Evolutionary conservation across 768 basidiomycete species (phyloP), one percentile per base, ranked within the genome.

Genomic region (Flagelloscypha sp.): DNA sequence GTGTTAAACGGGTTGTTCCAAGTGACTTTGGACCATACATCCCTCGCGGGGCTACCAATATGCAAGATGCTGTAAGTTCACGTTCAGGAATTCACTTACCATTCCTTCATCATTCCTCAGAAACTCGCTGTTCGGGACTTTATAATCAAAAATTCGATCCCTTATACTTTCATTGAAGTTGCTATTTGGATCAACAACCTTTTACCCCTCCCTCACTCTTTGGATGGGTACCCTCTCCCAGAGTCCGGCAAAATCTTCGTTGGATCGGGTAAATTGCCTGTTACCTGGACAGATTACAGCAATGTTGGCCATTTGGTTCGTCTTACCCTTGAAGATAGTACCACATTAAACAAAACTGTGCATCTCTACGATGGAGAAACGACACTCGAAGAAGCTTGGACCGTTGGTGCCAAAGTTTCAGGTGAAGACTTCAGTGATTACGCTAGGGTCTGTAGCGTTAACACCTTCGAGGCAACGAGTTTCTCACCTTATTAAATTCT

Each of bases 131-230:
- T 57, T 15, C 48, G 47, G 19, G 46, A 52, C 5, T 53, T 48
- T 34, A 34, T 57, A 33, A 27, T 45, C 10, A 43, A 43, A 7
- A 36, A 49, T 12, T 48, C 44, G 24, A 36, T 55, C 3, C 40
- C 44, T 1, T 50, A 59, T 35, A 58, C 58, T 6, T 50, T 55
- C 40, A 54, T 59, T 32, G 56, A 56, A 32, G 52, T 54, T 13
- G 55, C 56, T 3, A 55, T 43, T 41, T 59, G 58, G 56, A 46
- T 48, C 45, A 53, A 58, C 35, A 11, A 46, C 6, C 33, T 46
- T 11, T 40, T 35, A n/a, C 41, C 42, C 7, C 47, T 8, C 36
- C 36, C 43, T 6, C 37, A 42, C 7, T 41, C n/a, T n/a, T n/a
- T n/a, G n/a, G n/a, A n/a, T n/a, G n/a, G n/a, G n/a, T n/a, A n/a